Evolutionary conservation across 441 rosid species (phyloP), one percentile per base, ranked within the genome.

Genomic region (Isatis lusitanica): DNA sequence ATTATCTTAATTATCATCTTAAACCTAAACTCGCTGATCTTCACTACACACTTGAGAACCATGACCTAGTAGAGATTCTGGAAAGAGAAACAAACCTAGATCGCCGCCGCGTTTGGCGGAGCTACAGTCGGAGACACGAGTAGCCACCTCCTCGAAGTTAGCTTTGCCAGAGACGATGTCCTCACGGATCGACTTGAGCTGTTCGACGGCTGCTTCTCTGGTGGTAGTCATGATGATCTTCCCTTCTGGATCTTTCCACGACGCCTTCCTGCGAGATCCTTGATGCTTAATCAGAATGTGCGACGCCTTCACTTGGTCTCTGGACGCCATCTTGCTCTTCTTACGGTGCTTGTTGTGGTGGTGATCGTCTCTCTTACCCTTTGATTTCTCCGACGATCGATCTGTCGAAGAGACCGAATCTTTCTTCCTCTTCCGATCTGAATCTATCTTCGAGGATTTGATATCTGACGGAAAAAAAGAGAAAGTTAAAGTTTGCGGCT

Each of bases 71-170:
- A 50, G 4, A 44, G 58, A 50, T 62, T 4, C 57, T 4, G 1
- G 16, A 47, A 5, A 16, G 30, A 3, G 48, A 33, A 70, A 78
- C 91, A 61, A 33, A 94, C 98, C 97, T 12, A 94, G 96, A 82
- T 92, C 98, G 31, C 97, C 98, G 63, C 97, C 98, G 56, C 98
- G 97, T 79, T 92, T 92, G 30, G 98, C 98, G 13, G 98, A 94
- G 91, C 93, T 89, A 82, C 97, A 94, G 24, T 94, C 98, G 43
- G 98, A 92, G 80, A 71, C 46, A 11, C 96, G 88, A 59, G 90
- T 75, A 1, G 98, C 97, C 13, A 90, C 72, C 26, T 92, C 96
- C 42, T 83, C 92, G 55, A 94, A 94, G 75, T 90, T 92, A 38
- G 84, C 87, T 66, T 90, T 89, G 16, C 97, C 97, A 7, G 92